Percentiles rank a stretch among this genome's conserved stretches.
These are phyloP conservation scores for Fistulinella prunicolor DNA, from an alignment of 768 basidiomycete genomes.

Conservation along the genomic window DNA sequence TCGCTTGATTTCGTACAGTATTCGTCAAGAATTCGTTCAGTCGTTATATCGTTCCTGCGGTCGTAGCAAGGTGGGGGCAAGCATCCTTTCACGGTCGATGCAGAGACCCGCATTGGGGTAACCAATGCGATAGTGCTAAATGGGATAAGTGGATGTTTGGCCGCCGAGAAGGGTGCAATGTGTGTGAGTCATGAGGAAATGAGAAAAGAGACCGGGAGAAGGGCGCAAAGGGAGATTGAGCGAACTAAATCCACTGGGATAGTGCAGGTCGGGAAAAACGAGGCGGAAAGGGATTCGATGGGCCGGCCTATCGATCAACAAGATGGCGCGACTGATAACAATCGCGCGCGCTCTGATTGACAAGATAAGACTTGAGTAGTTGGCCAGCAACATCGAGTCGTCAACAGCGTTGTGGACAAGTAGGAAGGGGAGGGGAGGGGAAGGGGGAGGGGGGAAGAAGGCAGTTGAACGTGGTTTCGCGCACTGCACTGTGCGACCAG, in stretches of 20 bases:
- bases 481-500: slow-evolving; percentile 36
- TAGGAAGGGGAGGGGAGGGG: neutral
- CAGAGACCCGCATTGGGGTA: slow-evolving; percentile 17
- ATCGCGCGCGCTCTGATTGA: slow-evolving; percentile 35
- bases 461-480: slow-evolving; percentile 24
- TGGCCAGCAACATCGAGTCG: slow-evolving; percentile 40
- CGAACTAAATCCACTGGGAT: slow-evolving; percentile 31
- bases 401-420: slow-evolving; percentile 26
- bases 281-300: slow-evolving; percentile 30
- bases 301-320: slow-evolving; percentile 43
- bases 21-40: slow-evolving; percentile 39
- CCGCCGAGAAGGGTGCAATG: slow-evolving; percentile 22
- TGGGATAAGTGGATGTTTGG: slow-evolving; percentile 25
- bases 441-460: slow-evolving; percentile 1
- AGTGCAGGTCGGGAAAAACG: slow-evolving; percentile 16
- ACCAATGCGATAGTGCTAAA: slow-evolving; percentile 12
- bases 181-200: slow-evolving; percentile 21
- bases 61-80: slow-evolving; percentile 29
- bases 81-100: slow-evolving; percentile 15
- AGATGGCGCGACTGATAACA: slow-evolving; percentile 34
- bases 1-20: slow-evolving; percentile 29
- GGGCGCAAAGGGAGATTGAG: slow-evolving; percentile 25
- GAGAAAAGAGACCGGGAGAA: slow-evolving; percentile 10
- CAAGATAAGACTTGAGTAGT: slow-evolving; percentile 25
- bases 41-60: slow-evolving; percentile 33